Conservation (phyloP, 2,329 filamentous ascomycete species). For the Exophiala oligosperma region DNA sequence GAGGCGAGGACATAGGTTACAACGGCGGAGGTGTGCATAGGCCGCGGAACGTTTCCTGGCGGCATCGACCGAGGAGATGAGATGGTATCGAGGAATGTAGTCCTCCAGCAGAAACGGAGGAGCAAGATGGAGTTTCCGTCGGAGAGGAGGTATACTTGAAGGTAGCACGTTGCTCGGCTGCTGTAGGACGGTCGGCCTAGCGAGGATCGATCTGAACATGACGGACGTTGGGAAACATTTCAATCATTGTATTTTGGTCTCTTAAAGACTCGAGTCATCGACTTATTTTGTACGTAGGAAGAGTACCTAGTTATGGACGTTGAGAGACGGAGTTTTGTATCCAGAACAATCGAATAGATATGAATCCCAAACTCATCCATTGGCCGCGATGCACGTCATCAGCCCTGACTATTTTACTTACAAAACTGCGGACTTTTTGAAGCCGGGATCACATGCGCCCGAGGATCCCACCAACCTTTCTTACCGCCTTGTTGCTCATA, state of each 20-base stretch:
- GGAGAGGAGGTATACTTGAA: background rate
- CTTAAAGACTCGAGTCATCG: too few species aligned
- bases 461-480: too few species aligned
- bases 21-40: conserved; percentile 73
- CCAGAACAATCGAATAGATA: background rate
- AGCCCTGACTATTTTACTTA: too few species aligned
- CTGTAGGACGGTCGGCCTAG: conserved; percentile 7
- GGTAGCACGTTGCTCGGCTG: background rate
- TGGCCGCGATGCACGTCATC: background rate
- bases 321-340: too few species aligned
- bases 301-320: too few species aligned
- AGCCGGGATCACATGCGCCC: background rate
- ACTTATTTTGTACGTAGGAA: too few species aligned
- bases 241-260: background rate
- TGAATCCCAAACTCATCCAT: background rate
- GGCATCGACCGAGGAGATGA: conserved; percentile 66
- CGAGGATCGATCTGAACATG: conserved; percentile 22
- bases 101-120: conserved; percentile 71
- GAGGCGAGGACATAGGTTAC: conserved; percentile 75
- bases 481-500: too few species aligned
- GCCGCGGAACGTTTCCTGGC: conserved; percentile 72
- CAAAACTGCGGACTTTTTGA: background rate
- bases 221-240: background rate
- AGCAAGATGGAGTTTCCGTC: conserved; percentile 51
- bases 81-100: conserved; percentile 72